Evolutionary conservation across 768 basidiomycete species (phyloP).

Genomic region (Russula sp.): DNA sequence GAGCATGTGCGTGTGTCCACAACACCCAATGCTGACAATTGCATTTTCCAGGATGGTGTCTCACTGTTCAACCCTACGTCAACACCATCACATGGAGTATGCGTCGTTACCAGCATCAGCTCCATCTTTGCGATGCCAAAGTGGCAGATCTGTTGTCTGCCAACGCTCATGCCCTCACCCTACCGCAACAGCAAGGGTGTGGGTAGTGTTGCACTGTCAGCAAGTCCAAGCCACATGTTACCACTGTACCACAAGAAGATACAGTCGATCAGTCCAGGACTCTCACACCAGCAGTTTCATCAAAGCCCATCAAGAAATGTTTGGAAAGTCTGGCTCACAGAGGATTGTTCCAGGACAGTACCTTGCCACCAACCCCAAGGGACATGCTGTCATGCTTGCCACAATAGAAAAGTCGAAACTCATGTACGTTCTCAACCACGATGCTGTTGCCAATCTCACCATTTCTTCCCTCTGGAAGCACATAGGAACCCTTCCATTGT

Average conservation of each 20-base stretch:
- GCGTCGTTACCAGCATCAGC: slow-evolving; percentile 10
- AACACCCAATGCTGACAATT: slow-evolving; percentile 23
- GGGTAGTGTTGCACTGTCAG: not conserved
- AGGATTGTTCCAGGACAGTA: slow-evolving; percentile 98
- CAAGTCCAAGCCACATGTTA: not conserved
- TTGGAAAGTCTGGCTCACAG: slow-evolving; percentile 66
- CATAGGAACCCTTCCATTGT: slow-evolving; percentile 97
- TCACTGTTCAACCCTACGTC: slow-evolving; percentile 71
- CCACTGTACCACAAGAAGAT: slow-evolving; percentile 3
- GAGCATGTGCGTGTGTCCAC: slow-evolving; percentile 29
- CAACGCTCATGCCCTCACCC: slow-evolving; percentile 1
- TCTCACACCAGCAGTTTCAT: slow-evolving; percentile 84
- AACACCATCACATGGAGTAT: slow-evolving; percentile 75
- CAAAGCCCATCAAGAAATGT: slow-evolving; percentile 96
- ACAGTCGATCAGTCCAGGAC: slow-evolving; percentile 36
- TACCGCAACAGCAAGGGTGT: not conserved
- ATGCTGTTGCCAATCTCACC: slow-evolving; percentile 93
- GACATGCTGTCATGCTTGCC: slow-evolving; percentile 90
- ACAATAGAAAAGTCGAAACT: slow-evolving; percentile 94
- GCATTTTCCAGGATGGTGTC: slow-evolving; percentile 38
- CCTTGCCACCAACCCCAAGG: slow-evolving; percentile 93
- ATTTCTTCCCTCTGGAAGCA: slow-evolving; percentile 98
- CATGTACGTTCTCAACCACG: slow-evolving; percentile 96
- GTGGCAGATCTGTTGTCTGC: slow-evolving; percentile 12
- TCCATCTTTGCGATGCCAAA: slow-evolving; percentile 22